These are phyloP conservation scores for Berberis thunbergii DNA, from an alignment of 164 flowering plant species.

Conservation along the genomic window DNA sequence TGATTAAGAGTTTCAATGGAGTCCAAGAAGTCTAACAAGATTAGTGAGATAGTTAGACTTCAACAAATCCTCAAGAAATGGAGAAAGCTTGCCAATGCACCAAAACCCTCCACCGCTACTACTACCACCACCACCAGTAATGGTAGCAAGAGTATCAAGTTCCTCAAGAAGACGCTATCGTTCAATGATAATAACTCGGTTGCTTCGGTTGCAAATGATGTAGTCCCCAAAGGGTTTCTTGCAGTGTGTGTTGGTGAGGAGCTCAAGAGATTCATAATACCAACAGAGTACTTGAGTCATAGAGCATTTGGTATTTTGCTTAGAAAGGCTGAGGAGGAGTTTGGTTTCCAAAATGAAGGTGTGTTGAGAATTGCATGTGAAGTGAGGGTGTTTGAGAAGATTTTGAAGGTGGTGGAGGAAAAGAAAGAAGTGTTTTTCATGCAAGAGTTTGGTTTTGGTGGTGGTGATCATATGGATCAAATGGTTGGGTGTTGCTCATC, in stretches of 20 bases:
- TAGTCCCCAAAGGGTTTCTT: conserved; percentile 67
- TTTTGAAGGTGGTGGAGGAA: conserved; percentile 51
- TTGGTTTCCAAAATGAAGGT: conserved; percentile 81
- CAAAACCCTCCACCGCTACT: conserved; percentile 17
- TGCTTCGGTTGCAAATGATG: conserved; percentile 8
- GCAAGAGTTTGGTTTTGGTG: conserved; percentile 22
- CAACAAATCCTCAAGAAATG: conserved; percentile 81
- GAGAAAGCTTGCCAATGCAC: conserved; percentile 62
- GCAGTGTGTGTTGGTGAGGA: conserved; percentile 79
- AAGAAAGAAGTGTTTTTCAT: conserved; percentile 35
- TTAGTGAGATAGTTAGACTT: conserved; percentile 81
- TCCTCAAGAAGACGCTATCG: conserved; percentile 66
- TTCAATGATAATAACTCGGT: conserved; percentile 32
- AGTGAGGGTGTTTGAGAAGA: conserved; percentile 52
- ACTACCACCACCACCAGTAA: conserved; percentile 5
- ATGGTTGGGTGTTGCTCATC: conserved; percentile 23
- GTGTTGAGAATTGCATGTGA: conserved; percentile 70
- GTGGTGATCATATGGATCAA: conserved; percentile 15
- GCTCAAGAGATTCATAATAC: conserved; percentile 61
- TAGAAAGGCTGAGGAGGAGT: conserved; percentile 81
- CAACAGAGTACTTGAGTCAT: conserved; percentile 59
- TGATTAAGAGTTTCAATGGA: conserved; percentile 25
- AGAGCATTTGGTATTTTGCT: conserved; percentile 50
- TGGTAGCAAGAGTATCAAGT: conserved; percentile 41
- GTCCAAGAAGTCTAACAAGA: conserved; percentile 74